These are phyloP conservation scores for Nyctanthes arbortristis DNA, from an alignment of 257 asterid species.

Conservation along the genomic window DNA sequence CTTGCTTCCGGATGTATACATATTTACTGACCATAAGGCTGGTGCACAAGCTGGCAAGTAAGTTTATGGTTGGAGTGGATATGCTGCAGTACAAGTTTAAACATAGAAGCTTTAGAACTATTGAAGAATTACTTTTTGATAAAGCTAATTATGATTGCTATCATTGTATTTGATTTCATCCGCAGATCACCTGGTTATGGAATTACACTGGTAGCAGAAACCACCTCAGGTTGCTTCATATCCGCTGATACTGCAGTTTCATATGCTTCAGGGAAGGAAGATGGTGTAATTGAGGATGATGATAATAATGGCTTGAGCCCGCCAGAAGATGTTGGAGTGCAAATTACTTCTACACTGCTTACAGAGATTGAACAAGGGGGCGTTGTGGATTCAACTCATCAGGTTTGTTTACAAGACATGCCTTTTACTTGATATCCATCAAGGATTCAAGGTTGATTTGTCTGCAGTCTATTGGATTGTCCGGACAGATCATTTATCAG, in stretches of 20 bases:
- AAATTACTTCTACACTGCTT: slow-evolving; percentile 59
- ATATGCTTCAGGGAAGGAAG: slow-evolving; percentile 43
- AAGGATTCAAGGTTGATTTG: not conserved
- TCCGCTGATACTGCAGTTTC: slow-evolving; percentile 78
- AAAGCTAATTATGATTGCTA: not conserved
- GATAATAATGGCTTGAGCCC: slow-evolving; percentile 52
- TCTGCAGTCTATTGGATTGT: not conserved
- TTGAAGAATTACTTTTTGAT: slow-evolving; percentile 4
- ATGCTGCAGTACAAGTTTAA: not conserved
- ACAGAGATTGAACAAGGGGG: slow-evolving; percentile 88
- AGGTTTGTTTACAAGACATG: slow-evolving; percentile 42
- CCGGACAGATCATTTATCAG: not conserved
- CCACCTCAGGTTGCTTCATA: slow-evolving; percentile 77
- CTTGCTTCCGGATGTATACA: slow-evolving; percentile 77
- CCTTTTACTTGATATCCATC: not conserved
- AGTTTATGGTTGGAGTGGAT: slow-evolving; percentile 18
- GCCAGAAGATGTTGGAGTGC: slow-evolving; percentile 69
- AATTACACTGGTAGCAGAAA: slow-evolving; percentile 77
- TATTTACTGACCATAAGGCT: slow-evolving; percentile 81
- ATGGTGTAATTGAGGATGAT: slow-evolving; percentile 52
- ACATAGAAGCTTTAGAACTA: not conserved
- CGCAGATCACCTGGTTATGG: slow-evolving; percentile 93
- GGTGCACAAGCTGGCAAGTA: slow-evolving; percentile 85
- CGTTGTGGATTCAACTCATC: slow-evolving; percentile 93
- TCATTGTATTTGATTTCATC: slow-evolving; percentile 15